A percentile compares a stretch with the other conserved stretches of the same genome.
Evolutionary conservation across 148 eudicot genomes (phyloP).

Genomic region (Heliamphora exappendiculata): DNA sequence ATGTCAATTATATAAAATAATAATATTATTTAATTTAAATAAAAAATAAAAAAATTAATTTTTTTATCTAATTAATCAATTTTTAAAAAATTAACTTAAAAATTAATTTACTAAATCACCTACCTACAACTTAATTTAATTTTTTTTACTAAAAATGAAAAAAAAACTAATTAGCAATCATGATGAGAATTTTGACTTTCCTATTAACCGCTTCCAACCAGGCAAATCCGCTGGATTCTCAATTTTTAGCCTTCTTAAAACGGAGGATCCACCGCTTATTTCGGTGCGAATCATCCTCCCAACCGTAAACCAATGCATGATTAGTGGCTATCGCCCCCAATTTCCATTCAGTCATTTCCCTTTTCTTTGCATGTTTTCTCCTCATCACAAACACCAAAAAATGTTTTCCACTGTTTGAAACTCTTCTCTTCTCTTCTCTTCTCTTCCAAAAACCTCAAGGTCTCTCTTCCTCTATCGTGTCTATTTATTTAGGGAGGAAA

Average conservation of each 20-base stretch:
- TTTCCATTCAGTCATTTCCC: background rate
- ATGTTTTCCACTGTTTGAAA: background rate
- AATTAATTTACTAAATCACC: too few species aligned
- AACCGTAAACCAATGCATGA: conserved; percentile 3
- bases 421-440: conserved; percentile 5
- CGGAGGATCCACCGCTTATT: conserved; percentile 2
- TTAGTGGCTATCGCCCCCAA: background rate
- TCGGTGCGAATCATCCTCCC: conserved; percentile 11
- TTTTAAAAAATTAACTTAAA: too few species aligned
- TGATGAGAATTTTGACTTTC: background rate
- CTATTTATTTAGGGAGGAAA: conserved; percentile 22
- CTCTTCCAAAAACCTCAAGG: conserved; percentile 11
- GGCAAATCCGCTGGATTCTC: background rate
- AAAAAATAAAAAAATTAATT: too few species aligned
- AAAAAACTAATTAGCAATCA: background rate
- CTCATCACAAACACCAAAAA: background rate
- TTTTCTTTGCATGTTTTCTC: background rate
- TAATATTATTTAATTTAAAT: too few species aligned
- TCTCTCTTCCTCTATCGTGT: conserved; percentile 15
- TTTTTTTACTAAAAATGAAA: background rate
- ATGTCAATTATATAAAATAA: too few species aligned
- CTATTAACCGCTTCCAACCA: background rate
- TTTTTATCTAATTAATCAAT: too few species aligned
- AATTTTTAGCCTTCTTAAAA: background rate
- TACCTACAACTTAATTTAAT: too few species aligned